These are phyloP conservation scores for Acidomyces sp. DNA, from an alignment of 495 filamentous ascomycete species.

Conservation along the genomic window DNA sequence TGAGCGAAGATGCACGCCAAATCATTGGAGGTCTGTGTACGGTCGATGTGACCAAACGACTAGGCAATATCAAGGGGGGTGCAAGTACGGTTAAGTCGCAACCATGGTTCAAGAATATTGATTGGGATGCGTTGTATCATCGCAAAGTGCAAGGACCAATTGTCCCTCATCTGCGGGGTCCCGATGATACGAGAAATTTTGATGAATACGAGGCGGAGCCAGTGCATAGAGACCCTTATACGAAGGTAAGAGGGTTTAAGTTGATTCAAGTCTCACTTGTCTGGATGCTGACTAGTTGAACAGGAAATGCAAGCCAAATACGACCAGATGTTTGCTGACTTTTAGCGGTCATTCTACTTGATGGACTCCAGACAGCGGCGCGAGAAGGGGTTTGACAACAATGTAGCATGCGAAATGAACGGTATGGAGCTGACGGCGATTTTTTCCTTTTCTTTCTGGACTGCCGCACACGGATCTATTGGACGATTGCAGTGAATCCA, in stretches of 20 bases:
- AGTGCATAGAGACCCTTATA: conserved; percentile 47
- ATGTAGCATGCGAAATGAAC: no score
- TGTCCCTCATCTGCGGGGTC: conserved; percentile 63
- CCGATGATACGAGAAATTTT: conserved; percentile 81
- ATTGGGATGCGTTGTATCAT: conserved; percentile 72
- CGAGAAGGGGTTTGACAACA: no score
- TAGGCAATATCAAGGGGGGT: conserved; percentile 82
- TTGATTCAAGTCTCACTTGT: no score
- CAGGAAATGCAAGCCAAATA: conserved; percentile 59
- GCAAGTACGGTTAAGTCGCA: conserved; percentile 71
- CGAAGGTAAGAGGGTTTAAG: conserved; percentile 30
- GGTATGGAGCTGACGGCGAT: no score
- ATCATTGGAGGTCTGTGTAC: conserved; percentile 80
- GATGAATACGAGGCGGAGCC: conserved; percentile 65
- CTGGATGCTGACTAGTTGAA: not conserved
- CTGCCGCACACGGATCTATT: no score
- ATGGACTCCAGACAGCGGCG: no score
- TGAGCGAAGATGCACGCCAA: conserved; percentile 65
- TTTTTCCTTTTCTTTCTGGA: no score
- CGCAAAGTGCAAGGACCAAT: conserved; percentile 64
- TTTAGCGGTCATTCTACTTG: conserved; percentile 32
- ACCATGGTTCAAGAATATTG: conserved; percentile 68
- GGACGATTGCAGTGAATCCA: no score
- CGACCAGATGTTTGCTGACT: conserved; percentile 67
- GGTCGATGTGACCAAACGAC: conserved; percentile 69